Evolutionary conservation across 345 rosid species (phyloP).

Genomic region (Durio zibethinus): DNA sequence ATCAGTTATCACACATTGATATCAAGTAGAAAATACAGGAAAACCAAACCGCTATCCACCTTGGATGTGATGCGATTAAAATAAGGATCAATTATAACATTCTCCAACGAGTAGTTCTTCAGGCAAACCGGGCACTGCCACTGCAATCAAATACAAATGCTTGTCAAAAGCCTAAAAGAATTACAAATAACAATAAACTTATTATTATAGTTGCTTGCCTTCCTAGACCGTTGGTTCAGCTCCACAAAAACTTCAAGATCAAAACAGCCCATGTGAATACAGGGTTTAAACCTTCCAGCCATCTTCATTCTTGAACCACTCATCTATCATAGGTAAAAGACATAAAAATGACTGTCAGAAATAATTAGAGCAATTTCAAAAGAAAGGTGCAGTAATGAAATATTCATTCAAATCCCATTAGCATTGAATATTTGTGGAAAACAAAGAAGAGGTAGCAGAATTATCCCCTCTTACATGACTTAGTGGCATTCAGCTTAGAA

Average conservation of each 20-base stretch:
- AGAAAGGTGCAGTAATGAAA: background rate
- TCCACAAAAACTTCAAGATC: conserved; percentile 97
- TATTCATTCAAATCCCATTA: background rate
- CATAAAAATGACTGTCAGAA: conserved; percentile 2
- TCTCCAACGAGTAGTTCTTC: conserved; percentile 83
- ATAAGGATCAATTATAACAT: conserved; percentile 81
- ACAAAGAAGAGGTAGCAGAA: background rate
- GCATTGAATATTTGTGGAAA: background rate
- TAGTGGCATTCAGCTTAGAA: background rate
- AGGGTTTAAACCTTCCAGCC: conserved; percentile 94
- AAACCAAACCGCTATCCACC: conserved; percentile 37
- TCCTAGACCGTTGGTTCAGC: conserved; percentile 93
- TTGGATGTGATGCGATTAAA: conserved; percentile 80
- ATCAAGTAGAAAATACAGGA: background rate
- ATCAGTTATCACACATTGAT: background rate
- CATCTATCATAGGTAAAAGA: conserved; percentile 43
- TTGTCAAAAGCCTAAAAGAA: conserved; percentile 8
- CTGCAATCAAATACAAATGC: conserved; percentile 44
- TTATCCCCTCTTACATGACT: background rate
- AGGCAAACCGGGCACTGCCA: conserved; percentile 98
- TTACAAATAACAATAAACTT: background rate
- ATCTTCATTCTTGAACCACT: conserved; percentile 97
- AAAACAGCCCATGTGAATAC: conserved; percentile 95
- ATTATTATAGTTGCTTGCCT: conserved; percentile 48
- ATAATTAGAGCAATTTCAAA: conserved; percentile 2